Evolutionary conservation across 2,329 filamentous ascomycete species (phyloP).

Genomic region (Exophiala bonariae): DNA sequence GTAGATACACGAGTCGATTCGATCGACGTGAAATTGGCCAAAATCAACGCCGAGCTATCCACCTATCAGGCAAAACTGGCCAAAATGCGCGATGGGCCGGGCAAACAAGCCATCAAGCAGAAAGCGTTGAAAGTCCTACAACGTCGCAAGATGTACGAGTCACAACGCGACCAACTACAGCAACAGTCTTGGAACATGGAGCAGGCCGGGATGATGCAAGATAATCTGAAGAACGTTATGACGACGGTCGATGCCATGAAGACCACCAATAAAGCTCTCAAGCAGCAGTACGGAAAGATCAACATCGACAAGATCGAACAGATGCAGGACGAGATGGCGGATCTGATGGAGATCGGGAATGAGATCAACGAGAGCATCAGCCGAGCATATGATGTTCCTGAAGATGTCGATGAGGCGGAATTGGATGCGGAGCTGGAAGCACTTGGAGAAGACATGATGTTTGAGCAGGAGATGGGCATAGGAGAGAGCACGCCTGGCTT

Average conservation of each 20-base stretch:
- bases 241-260: constrained; percentile 97
- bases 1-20: constrained; percentile 78
- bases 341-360: constrained; percentile 95
- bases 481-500: constrained; percentile 73
- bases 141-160: constrained; percentile 90
- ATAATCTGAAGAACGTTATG: constrained; percentile 98
- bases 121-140: constrained; percentile 94
- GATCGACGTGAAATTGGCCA: constrained; percentile 92
- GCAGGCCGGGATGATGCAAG: constrained; percentile 96
- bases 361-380: constrained; percentile 96
- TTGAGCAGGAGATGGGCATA: constrained; percentile 64
- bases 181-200: constrained; percentile 99
- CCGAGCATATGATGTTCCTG: constrained; percentile 88
- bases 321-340: constrained; percentile 98
- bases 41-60: constrained; percentile 84
- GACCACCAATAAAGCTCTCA: constrained; percentile 88
- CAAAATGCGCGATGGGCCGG: constrained; percentile 94
- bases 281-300: constrained; percentile 94
- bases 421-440: constrained; percentile 95
- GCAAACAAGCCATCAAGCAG: constrained; percentile 87
- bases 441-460: constrained; percentile 87
- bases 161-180: constrained; percentile 89
- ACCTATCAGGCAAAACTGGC: constrained; percentile 83
- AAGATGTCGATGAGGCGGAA: constrained; percentile 96
- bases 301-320: constrained; percentile 97